Evolutionary conservation across 2,329 filamentous ascomycete genomes (phyloP).

Genomic region (Calonectria multiphialidica): DNA sequence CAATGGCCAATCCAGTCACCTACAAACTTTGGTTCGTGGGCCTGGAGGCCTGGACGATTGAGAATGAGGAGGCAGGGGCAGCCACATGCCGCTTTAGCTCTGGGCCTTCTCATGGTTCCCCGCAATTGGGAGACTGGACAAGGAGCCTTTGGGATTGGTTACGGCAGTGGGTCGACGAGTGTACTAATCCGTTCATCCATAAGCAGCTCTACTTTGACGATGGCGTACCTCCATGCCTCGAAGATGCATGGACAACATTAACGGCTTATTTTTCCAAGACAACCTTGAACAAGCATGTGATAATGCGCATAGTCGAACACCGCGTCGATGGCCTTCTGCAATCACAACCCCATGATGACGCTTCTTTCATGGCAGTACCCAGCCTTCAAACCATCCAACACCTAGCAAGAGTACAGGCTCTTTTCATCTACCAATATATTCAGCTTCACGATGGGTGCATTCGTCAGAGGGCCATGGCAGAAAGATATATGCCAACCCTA

Average conservation of each 20-base stretch:
- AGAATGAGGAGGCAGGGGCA: neutral
- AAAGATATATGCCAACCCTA: slow-evolving; percentile 13
- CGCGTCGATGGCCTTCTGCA: neutral
- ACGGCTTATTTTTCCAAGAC: neutral
- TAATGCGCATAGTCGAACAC: neutral
- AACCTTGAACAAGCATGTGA: neutral
- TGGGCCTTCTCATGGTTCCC: too few relatives aligned
- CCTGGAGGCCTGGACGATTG: neutral
- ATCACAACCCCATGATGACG: too few relatives aligned
- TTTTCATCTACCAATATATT: slow-evolving; percentile 16
- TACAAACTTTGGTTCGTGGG: slow-evolving; percentile 6
- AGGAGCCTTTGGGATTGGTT: too few relatives aligned
- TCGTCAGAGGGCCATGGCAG: slow-evolving; percentile 7
- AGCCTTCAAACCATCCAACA: slow-evolving; percentile 1
- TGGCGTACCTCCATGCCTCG: slow-evolving; percentile 5
- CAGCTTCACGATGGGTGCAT: slow-evolving; percentile 7
- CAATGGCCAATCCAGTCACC: neutral
- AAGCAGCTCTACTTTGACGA: slow-evolving; percentile 22
- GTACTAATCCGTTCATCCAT: slow-evolving; percentile 22
- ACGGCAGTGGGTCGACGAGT: slow-evolving; percentile 4
- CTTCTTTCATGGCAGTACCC: too few relatives aligned
- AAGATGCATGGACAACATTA: slow-evolving; percentile 15
- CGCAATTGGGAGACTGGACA: neutral
- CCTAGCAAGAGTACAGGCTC: slow-evolving; percentile 3
- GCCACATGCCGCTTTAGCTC: slow-evolving; percentile 9